These are phyloP conservation scores for Raphidocelis subcapitata DNA, from an alignment of 139 green algal species.

Conservation along the genomic window DNA sequence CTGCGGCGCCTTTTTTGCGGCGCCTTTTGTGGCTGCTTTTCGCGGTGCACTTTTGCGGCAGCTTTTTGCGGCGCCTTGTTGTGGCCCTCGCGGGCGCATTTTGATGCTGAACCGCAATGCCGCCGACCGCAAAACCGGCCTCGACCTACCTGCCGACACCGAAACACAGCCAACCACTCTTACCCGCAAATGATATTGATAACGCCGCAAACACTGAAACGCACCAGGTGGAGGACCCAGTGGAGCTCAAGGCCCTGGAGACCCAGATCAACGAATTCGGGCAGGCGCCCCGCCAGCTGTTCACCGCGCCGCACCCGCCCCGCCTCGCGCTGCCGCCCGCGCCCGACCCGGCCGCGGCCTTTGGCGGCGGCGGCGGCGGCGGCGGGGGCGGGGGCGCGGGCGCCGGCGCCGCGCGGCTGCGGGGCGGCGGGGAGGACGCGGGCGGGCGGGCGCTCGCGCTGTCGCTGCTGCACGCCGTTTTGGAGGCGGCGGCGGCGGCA, in stretches of 20 bases:
- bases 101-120: too few relatives aligned
- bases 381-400: background rate
- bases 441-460: slow-evolving; percentile 56
- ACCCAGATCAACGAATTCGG: slow-evolving; percentile 95
- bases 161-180: too few relatives aligned
- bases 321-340: slow-evolving; percentile 43
- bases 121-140: too few relatives aligned
- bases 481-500: slow-evolving; percentile 39
- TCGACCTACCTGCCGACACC: too few relatives aligned
- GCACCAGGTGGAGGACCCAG: slow-evolving; percentile 49
- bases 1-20: too few relatives aligned
- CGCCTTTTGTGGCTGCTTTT: too few relatives aligned
- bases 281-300: slow-evolving; percentile 86
- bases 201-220: too few relatives aligned
- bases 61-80: too few relatives aligned
- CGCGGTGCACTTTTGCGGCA: too few relatives aligned
- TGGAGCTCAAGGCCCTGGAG: slow-evolving; percentile 68
- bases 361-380: background rate
- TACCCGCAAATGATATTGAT: too few relatives aligned
- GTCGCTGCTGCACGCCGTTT: slow-evolving; percentile 64
- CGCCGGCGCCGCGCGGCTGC: slow-evolving; percentile 8
- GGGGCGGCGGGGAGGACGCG: slow-evolving; percentile 32
- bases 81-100: too few relatives aligned
- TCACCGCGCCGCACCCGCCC: slow-evolving; percentile 59
- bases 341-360: slow-evolving; percentile 38